Evolutionary conservation across 305 asterid genomes (phyloP).

Genomic region (Fraxinus baroniana): DNA sequence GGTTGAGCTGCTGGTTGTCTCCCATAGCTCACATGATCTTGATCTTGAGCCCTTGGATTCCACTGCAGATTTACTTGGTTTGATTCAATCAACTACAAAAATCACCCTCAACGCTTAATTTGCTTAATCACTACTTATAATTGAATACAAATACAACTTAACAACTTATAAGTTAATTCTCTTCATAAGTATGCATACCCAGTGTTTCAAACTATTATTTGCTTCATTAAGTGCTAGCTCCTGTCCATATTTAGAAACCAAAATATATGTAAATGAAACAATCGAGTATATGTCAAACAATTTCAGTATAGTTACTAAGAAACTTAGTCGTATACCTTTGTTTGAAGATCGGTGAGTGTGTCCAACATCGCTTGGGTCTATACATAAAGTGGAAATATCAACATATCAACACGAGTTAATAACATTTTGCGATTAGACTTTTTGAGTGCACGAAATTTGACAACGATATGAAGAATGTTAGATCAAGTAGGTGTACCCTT

Average conservation of each 20-base stretch:
- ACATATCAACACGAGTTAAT: neutral
- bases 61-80: conserved; percentile 74
- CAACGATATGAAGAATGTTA: neutral
- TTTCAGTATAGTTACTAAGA: neutral
- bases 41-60: conserved; percentile 63
- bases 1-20: conserved; percentile 34
- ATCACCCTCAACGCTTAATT: neutral
- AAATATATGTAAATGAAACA: neutral
- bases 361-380: conserved; percentile 95
- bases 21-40: conserved; percentile 50
- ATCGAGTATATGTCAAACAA: neutral
- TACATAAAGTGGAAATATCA: neutral
- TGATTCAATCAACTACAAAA: conserved; percentile 70
- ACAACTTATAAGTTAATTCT: neutral
- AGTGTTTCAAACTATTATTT: conserved; percentile 74
- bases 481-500: conserved; percentile 45
- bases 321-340: conserved; percentile 46
- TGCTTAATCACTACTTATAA: neutral
- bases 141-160: neutral
- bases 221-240: conserved; percentile 93
- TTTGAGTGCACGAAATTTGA: neutral
- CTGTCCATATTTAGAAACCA: conserved; percentile 33
- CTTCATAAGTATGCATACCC: conserved; percentile 43
- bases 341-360: conserved; percentile 76
- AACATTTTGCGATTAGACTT: neutral